Conservation (phyloP, 129 eudicot genomes). For the Centaurea solstitialis region DNA sequence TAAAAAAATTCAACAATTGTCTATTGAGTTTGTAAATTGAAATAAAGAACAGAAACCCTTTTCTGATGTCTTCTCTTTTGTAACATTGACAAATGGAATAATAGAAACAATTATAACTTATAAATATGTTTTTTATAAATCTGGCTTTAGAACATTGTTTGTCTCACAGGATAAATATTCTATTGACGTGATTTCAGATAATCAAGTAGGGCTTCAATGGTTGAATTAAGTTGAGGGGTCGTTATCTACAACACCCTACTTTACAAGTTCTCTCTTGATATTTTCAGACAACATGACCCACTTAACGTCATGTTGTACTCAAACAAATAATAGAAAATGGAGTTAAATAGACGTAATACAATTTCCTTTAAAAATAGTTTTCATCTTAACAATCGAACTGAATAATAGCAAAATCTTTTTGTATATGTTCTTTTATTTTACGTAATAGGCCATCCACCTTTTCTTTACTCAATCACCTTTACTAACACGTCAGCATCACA, state of each 20-base stretch:
- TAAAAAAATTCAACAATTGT: not conserved
- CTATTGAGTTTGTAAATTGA: not conserved
- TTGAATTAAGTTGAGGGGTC: slow-evolving; percentile 16
- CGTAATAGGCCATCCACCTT: not conserved
- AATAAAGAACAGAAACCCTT: not conserved
- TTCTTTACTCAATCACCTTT: not conserved
- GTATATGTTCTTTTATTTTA: not conserved
- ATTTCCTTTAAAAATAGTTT: not conserved
- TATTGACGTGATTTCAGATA: slow-evolving; percentile 17
- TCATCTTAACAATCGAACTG: not conserved
- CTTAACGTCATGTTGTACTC: not conserved
- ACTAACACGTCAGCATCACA: not conserved
- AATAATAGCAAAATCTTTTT: not conserved
- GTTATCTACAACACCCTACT: slow-evolving; percentile 7
- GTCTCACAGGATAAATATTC: not conserved
- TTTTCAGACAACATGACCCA: slow-evolving; percentile 28
- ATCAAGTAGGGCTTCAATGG: not conserved
- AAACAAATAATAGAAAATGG: not conserved
- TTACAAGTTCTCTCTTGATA: slow-evolving; percentile 10
- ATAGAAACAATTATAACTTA: not conserved
- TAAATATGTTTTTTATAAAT: not conserved
- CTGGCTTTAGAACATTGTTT: not conserved
- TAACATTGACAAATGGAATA: not conserved
- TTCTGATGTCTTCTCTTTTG: not conserved
- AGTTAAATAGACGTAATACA: not conserved